Evolutionary conservation across 371 early-diverging fungal genomes (phyloP).

Genomic region (Massospora cicadina): DNA sequence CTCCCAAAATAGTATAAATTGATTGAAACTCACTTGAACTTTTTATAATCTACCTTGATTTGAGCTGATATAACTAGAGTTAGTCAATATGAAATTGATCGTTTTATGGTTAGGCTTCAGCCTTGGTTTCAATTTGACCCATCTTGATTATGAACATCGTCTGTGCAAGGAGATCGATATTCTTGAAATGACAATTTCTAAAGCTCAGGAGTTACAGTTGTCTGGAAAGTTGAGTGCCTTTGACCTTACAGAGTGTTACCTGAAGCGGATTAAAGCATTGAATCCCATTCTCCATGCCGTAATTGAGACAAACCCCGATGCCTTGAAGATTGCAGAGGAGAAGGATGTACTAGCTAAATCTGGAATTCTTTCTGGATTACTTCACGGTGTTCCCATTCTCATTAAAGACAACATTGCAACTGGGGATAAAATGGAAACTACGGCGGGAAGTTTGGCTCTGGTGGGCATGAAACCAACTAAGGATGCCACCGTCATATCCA

Average conservation of each 20-base stretch:
- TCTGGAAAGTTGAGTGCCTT: neutral
- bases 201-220: neutral
- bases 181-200: neutral
- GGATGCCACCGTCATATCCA: neutral
- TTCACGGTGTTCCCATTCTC: conserved; percentile 1
- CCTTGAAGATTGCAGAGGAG: conserved; percentile 10
- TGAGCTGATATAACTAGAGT: no score
- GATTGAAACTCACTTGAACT: no score
- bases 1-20: no score
- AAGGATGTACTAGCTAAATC: neutral
- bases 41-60: no score
- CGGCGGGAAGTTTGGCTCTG: neutral
- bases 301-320: conserved; percentile 13
- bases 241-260: conserved; percentile 14
- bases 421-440: conserved; percentile 4
- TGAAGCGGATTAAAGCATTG: conserved; percentile 9
- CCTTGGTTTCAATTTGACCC: neutral
- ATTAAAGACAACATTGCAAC: neutral
- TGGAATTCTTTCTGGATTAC: neutral
- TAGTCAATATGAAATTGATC: neutral
- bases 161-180: neutral
- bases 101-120: neutral
- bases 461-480: neutral
- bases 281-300: conserved; percentile 12
- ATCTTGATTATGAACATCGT: neutral